Percentiles rank a stretch among this genome's conserved stretches.
phyloP scores from a whole-genome alignment of 768 basidiomycete species.

The Phanerodontia chrysosporium region DNA sequence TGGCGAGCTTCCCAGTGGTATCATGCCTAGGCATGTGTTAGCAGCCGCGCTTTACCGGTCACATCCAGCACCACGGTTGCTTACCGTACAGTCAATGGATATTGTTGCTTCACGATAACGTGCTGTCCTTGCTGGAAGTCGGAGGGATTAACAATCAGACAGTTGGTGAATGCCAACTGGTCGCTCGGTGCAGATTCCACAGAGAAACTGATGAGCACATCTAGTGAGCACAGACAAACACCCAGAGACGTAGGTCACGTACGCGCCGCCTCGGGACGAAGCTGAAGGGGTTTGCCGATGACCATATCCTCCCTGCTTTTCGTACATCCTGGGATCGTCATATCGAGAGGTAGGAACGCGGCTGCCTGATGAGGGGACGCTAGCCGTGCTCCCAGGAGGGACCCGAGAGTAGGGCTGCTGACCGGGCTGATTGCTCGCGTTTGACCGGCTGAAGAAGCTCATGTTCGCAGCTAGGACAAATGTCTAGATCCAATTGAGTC shows the following conservation, averaged over 20 bases:
- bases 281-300: constrained; percentile 2
- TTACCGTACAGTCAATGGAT: constrained; percentile 71
- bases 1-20: constrained; percentile 63
- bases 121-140: constrained; percentile 76
- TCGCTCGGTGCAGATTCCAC: constrained; percentile 26
- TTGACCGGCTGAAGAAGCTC: constrained; percentile 16
- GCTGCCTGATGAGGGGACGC: constrained; percentile 4
- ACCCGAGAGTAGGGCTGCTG: constrained; percentile 41
- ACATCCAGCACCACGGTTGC: constrained; percentile 17
- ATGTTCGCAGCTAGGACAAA: neutral
- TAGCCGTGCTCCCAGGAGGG: constrained; percentile 28
- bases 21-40: constrained; percentile 54
- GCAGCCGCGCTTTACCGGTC: neutral
- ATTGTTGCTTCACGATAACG: constrained; percentile 69
- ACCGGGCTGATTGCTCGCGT: constrained; percentile 21
- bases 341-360: constrained; percentile 25
- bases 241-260: constrained; percentile 9
- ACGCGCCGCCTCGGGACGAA: constrained; percentile 8
- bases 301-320: constrained; percentile 22
- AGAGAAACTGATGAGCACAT: constrained; percentile 16
- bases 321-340: constrained; percentile 26
- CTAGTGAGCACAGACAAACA: neutral
- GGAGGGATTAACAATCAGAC: constrained; percentile 70
- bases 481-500: too few species aligned
- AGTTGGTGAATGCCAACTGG: constrained; percentile 70